Conservation (phyloP, 306 rosid species). For the Rosa multiflora region DNA sequence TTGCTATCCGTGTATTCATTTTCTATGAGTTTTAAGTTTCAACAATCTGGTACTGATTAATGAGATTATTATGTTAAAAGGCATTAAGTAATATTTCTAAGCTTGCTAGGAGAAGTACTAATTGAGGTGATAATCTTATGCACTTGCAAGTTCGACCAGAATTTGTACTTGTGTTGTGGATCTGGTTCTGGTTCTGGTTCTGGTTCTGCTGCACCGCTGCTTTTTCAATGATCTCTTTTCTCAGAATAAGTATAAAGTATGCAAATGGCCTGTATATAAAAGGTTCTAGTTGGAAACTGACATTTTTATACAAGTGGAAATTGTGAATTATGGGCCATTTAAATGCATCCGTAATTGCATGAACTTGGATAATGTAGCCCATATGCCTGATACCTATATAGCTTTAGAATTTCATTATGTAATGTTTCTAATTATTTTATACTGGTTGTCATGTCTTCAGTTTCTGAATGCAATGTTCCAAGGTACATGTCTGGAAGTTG, state of each 20-base stretch:
- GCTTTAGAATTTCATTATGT: conserved; percentile 7
- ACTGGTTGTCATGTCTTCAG: conserved; percentile 33
- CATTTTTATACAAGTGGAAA: neutral
- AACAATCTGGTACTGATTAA: neutral
- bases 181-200: neutral
- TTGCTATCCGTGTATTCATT: neutral
- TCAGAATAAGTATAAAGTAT: neutral
- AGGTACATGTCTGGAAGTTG: conserved; percentile 51
- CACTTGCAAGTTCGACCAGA: neutral
- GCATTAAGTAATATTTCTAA: neutral
- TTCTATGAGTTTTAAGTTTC: neutral
- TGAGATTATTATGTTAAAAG: no score
- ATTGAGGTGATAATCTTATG: neutral
- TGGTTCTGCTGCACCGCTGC: neutral
- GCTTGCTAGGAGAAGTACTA: neutral
- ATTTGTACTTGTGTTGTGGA: neutral
- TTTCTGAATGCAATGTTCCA: conserved; percentile 46
- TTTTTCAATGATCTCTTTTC: neutral
- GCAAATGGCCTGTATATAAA: neutral
- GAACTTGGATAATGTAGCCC: neutral
- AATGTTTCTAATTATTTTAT: conserved; percentile 27
- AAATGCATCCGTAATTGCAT: neutral
- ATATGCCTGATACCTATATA: neutral
- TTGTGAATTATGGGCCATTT: neutral
- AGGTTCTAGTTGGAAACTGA: neutral